Evolutionary conservation across 495 filamentous ascomycete species (phyloP).

Genomic region (Daldinia decipiens): DNA sequence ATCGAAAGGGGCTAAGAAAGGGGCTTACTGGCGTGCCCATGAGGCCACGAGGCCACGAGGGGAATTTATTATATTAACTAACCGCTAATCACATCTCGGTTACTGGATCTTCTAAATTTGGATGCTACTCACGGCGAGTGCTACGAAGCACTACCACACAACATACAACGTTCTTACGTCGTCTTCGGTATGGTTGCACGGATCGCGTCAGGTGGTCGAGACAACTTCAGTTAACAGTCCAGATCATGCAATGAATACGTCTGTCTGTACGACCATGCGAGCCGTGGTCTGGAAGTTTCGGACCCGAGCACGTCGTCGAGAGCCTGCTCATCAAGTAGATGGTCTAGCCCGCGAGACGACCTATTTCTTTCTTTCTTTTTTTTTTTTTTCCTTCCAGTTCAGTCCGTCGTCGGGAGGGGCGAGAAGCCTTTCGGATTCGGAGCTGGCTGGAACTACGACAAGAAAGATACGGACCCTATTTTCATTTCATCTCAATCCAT

Average conservation of each 20-base stretch:
- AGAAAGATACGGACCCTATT: constrained; percentile 21
- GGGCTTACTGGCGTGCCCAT: constrained; percentile 13
- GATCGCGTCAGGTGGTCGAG: constrained; percentile 23
- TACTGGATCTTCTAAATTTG: constrained; percentile 35
- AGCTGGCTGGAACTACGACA: constrained; percentile 26
- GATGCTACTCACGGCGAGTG: background rate
- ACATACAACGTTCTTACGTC: background rate
- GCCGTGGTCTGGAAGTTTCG: constrained; percentile 1
- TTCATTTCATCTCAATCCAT: constrained; percentile 17
- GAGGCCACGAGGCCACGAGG: constrained; percentile 26
- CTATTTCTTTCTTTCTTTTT: background rate
- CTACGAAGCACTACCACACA: background rate
- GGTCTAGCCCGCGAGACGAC: constrained; percentile 25
- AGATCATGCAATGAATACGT: constrained; percentile 16
- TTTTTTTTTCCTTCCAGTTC: background rate
- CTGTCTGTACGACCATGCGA: constrained; percentile 6
- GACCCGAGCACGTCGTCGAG: background rate
- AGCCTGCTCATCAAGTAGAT: constrained; percentile 14
- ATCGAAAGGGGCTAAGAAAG: constrained; percentile 32
- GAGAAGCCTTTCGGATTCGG: constrained; percentile 5
- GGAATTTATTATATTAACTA: constrained; percentile 22
- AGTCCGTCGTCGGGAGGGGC: background rate
- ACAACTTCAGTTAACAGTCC: constrained; percentile 27
- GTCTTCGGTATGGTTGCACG: constrained; percentile 19
- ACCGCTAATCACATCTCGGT: constrained; percentile 25